Conservation (phyloP, 495 filamentous ascomycete genomes). For the Aspergillus nidulans region DNA sequence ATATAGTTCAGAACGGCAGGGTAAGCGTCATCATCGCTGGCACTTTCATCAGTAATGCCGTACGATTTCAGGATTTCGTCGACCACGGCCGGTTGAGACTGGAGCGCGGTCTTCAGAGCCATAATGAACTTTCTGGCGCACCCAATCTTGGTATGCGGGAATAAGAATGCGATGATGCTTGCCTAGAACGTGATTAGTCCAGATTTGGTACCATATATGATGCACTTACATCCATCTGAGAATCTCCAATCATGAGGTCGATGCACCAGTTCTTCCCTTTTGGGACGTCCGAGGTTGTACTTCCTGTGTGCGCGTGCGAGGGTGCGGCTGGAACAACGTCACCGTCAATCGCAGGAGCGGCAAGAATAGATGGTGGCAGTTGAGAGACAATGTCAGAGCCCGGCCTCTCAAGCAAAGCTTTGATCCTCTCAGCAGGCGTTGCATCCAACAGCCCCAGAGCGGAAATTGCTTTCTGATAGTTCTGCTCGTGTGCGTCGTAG, state of each 20-base stretch:
- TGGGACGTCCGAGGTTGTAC: constrained; percentile 17
- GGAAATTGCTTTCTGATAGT: constrained; percentile 32
- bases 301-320: constrained; percentile 21
- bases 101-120: constrained; percentile 20
- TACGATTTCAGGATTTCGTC: constrained; percentile 31
- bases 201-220: not conserved
- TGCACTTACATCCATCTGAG: constrained; percentile 36
- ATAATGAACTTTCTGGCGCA: constrained; percentile 29
- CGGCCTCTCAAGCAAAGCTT: constrained; percentile 28
- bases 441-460: constrained; percentile 30
- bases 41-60: constrained; percentile 18
- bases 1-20: constrained; percentile 30
- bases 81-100: constrained; percentile 14
- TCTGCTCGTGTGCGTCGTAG: constrained; percentile 28
- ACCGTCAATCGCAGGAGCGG: constrained; percentile 29
- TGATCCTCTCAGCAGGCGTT: constrained; percentile 26
- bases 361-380: constrained; percentile 22
- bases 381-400: constrained; percentile 29
- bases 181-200: constrained; percentile 13
- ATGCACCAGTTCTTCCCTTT: constrained; percentile 31
- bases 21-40: constrained; percentile 30
- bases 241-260: constrained; percentile 40
- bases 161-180: constrained; percentile 24
- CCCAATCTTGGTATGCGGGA: constrained; percentile 22
- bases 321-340: constrained; percentile 29